phyloP scores from a whole-genome alignment of 1,284 basidiomycete genomes.

The Malassezia cuniculi region DNA sequence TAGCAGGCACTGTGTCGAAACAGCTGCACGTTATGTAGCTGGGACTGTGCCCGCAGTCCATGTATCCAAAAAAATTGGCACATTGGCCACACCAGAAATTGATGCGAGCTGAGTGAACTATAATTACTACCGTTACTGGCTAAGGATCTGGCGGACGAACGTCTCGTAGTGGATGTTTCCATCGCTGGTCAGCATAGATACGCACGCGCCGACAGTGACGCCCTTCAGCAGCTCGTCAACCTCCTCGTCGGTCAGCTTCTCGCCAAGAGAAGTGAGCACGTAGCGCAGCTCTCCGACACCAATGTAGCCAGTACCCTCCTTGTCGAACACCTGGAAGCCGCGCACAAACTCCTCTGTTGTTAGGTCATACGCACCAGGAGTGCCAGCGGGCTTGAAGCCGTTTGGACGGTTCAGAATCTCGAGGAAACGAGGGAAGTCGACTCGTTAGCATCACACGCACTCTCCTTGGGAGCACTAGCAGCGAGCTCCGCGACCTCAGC shows the following conservation, averaged over 20 bases:
- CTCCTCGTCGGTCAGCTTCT: conserved; percentile 95
- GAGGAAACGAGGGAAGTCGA: conserved; percentile 60
- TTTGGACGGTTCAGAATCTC: conserved; percentile 83
- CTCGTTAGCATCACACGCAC: conserved; percentile 15
- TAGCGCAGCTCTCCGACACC: conserved; percentile 82
- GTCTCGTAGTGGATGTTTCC: conserved; percentile 96
- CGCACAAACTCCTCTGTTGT: conserved; percentile 86
- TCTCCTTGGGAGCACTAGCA: conserved; percentile 59
- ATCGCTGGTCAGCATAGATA: conserved; percentile 54
- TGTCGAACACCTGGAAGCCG: conserved; percentile 98
- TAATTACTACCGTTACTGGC: conserved; percentile 24
- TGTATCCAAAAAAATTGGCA: too few relatives aligned
- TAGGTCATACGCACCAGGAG: conserved; percentile 15
- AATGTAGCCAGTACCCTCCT: conserved; percentile 92
- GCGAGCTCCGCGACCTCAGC: conserved; percentile 80
- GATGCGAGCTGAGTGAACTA: not conserved
- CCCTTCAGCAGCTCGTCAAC: conserved; percentile 96
- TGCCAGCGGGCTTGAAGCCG: conserved; percentile 71
- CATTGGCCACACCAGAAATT: not conserved
- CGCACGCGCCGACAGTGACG: conserved; percentile 70
- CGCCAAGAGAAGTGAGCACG: conserved; percentile 84
- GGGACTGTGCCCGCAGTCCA: conserved; percentile 1
- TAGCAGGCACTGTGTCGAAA: not conserved
- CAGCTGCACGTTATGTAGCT: not conserved
- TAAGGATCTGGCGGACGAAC: conserved; percentile 76